Evolutionary conservation across 2,329 filamentous ascomycete genomes (phyloP).

Genomic region (Chalara sp.): DNA sequence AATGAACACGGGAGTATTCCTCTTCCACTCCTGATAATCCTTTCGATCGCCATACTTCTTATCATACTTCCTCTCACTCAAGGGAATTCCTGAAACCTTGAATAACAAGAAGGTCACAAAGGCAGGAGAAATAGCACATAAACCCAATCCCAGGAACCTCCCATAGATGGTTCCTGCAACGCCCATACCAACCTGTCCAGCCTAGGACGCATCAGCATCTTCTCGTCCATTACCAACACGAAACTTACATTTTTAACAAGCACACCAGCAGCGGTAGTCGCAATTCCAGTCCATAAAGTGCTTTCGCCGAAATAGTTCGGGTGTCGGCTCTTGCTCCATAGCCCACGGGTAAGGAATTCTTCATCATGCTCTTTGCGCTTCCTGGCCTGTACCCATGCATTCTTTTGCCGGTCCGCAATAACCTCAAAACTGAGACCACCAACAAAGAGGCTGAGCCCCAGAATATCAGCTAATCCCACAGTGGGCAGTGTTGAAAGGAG

Average conservation of each 20-base stretch:
- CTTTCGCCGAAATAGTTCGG: constrained; percentile 70
- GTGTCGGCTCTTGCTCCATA: constrained; percentile 56
- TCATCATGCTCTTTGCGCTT: constrained; percentile 60
- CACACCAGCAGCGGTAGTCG: constrained; percentile 49
- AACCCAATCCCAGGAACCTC: constrained; percentile 36
- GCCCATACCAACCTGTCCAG: constrained; percentile 49
- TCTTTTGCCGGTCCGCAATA: constrained; percentile 58
- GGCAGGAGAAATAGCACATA: constrained; percentile 36
- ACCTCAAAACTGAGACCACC: constrained; percentile 56
- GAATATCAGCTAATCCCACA: constrained; percentile 42
- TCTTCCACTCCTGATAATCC: constrained; percentile 64
- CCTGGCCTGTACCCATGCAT: constrained; percentile 52
- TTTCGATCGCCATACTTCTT: constrained; percentile 53
- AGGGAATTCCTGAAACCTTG: constrained; percentile 56
- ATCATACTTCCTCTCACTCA: constrained; percentile 66
- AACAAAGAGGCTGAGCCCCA: constrained; percentile 51
- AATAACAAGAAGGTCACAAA: constrained; percentile 58
- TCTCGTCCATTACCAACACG: too few species aligned
- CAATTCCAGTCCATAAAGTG: constrained; percentile 63
- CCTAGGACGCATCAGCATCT: constrained; percentile 37
- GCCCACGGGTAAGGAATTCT: constrained; percentile 55
- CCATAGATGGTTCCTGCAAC: constrained; percentile 25
- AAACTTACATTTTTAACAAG: constrained; percentile 27
- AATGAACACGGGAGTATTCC: constrained; percentile 57
- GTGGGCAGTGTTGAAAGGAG: constrained; percentile 42